Base-by-base conservation (phyloP, 2,329 filamentous ascomycete genomes). In the Fusarium circinatum region DNA sequence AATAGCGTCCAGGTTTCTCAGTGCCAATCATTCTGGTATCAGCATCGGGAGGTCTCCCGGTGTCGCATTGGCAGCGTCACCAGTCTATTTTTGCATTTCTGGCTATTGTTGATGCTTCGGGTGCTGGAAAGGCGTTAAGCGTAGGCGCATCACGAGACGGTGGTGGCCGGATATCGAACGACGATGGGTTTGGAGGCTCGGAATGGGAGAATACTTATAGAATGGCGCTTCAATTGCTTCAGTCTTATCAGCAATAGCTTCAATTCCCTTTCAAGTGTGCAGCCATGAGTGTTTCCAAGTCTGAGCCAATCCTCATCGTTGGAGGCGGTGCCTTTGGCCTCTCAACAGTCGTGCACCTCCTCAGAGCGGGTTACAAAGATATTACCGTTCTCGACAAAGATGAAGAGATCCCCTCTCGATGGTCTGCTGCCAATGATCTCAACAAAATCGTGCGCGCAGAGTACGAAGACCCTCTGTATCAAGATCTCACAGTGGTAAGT, bases 361-460 rank as follows among this genome's bases (percentile, higher is more conserved):
- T 80, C n/a, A 76, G 80, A 12, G 77, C 82, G 1, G 86, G 86
- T 2, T 86, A 85, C 68, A 83, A 76, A 0, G 79, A 86, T 62
- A 82, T 88, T 54, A 85, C 85, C 8, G 83, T 89, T 13, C 82
- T 86, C 20, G 87, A 89, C 26, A 80, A 80, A 52, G 80, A 79
- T 18, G 75, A 78, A 11, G 62, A 75, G 14, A 72, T 80, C 2
- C 88, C 88, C 2, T 86, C 87, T 8, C 65, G 66, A 3, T 81
- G 80, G 75, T 90, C 89, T 0, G 89, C 88, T 0, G 89, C 85
- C 26, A 89, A 89, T 66, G 88, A 91, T 70, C 76, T 91, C 32
- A 91, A 91, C 78, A 91, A 91, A 78, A 90, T 91, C 62, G 82
- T 91, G 41, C 84, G 89, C 5, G 87, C 86, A 9, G 88, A 90